Evolutionary conservation across 129 eudicot species (phyloP), one percentile per base, ranked within the genome.

Genomic region (Glebionis coronaria): DNA sequence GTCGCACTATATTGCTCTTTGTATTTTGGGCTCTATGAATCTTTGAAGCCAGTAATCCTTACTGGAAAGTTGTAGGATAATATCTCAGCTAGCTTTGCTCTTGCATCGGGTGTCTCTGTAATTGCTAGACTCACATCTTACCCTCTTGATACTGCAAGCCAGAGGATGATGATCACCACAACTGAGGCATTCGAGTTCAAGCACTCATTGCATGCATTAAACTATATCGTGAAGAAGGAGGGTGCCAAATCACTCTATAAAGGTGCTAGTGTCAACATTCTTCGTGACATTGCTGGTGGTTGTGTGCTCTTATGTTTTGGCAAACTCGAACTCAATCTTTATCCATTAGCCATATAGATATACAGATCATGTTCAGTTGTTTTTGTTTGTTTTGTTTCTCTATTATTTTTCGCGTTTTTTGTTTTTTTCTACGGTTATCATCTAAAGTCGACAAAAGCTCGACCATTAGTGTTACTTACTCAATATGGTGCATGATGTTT

Each of bases 91-190:
- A 81, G 96, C 68, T 92, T 92, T 63, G 72, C 83, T 65, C 69
- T 88, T 70, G 96, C 96, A 31, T 92, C 96, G 96, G 79, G 96
- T 53, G 83, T 88, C 70, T 85, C 96, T 40, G 85, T 96, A 3
- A 70, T 82, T 70, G 88, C 98, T 25, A 96, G 98, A 69, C 83
- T 92, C 20, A 83, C 95, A 79, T 94, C 96, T 9, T 92, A 92
- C 78, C 98, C 98, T 18, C 88, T 92, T 66, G 98, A 92, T 79
- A 92, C 98, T 52, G 16, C 86, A 18, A 80, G 98, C 60, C 68
- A 96, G 31, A 82, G 98, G 80, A 88, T 92, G 96, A 92, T 92
- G 98, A 79, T 92, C 61, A 92, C 98, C 9, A 88, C 98, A 27
- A 96, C 96, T 54, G 91, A 92, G 67, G 76, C 85, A 12, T 47